Conservation (phyloP, 129 eudicot genomes). For the Oenanthe sinensis region DNA sequence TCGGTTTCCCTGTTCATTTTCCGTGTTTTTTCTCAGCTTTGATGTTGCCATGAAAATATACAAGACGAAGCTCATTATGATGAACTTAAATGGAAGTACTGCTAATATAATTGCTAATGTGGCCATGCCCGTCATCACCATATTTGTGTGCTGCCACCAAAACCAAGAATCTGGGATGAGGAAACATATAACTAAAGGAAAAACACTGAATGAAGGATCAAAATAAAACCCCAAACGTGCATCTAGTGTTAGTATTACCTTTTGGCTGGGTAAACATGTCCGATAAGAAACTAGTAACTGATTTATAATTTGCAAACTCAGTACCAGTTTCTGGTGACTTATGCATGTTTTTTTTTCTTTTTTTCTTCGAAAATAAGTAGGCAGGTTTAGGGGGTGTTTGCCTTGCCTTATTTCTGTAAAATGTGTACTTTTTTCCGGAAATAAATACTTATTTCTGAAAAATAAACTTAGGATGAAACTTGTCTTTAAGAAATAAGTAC, state of each 20-base stretch:
- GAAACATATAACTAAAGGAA: background rate
- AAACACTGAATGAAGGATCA: background rate
- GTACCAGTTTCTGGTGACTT: background rate
- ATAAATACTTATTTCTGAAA: too few species aligned
- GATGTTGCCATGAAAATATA: slow-evolving; percentile 38
- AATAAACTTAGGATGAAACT: too few species aligned
- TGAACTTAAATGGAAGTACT: slow-evolving; percentile 54
- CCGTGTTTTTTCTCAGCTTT: slow-evolving; percentile 29
- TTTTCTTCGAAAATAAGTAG: background rate
- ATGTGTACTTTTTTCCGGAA: too few species aligned
- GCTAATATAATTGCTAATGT: slow-evolving; percentile 41
- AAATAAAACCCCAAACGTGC: background rate
- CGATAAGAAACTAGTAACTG: background rate
- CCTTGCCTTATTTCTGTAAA: too few species aligned
- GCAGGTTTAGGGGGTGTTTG: background rate
- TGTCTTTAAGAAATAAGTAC: too few species aligned
- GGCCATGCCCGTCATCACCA: slow-evolving; percentile 37
- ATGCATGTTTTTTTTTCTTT: too few species aligned
- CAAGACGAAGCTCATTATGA: slow-evolving; percentile 35
- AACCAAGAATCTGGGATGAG: slow-evolving; percentile 4
- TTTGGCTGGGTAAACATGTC: background rate
- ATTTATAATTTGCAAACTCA: background rate
- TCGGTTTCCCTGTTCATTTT: slow-evolving; percentile 55
- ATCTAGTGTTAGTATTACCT: background rate
- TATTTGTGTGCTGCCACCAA: slow-evolving; percentile 55